Evolutionary conservation across 129 eudicot species (phyloP).

Genomic region (Escallonia rubra): DNA sequence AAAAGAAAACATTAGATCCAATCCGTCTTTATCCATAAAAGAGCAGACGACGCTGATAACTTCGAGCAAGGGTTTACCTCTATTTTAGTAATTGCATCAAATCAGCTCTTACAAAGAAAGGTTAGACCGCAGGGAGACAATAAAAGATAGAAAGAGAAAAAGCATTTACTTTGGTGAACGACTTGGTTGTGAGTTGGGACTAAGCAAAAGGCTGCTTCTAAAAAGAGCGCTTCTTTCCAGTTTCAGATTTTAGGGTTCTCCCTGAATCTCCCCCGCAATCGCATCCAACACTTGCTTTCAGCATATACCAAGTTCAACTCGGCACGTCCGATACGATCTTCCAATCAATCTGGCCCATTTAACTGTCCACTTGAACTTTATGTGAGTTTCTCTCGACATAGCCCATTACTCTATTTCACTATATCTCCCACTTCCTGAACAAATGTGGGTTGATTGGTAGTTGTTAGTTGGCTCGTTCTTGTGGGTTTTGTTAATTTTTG

Average conservation of each 20-base stretch:
- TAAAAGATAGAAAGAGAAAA: no score
- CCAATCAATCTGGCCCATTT: background rate
- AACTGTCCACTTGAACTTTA: no score
- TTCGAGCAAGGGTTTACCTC: no score
- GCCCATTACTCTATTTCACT: background rate
- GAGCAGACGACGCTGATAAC: no score
- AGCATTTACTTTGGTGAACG: no score
- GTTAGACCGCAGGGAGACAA: no score
- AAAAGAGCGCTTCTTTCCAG: background rate
- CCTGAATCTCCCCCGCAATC: background rate
- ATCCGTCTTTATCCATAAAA: no score
- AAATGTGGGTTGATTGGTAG: background rate
- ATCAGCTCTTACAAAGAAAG: no score
- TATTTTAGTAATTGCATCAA: no score
- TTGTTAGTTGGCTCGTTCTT: background rate
- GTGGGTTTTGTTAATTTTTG: background rate
- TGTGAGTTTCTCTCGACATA: background rate
- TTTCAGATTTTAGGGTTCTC: conserved; percentile 6
- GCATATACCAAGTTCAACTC: conserved; percentile 1
- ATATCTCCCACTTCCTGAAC: background rate
- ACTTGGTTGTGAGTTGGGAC: no score
- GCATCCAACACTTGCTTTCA: background rate
- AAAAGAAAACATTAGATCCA: no score
- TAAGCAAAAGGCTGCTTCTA: no score
- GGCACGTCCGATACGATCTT: background rate